Percentiles rank a stretch among this genome's conserved stretches.
Conservation (phyloP, 768 basidiomycete genomes). For the Russula sp. region DNA sequence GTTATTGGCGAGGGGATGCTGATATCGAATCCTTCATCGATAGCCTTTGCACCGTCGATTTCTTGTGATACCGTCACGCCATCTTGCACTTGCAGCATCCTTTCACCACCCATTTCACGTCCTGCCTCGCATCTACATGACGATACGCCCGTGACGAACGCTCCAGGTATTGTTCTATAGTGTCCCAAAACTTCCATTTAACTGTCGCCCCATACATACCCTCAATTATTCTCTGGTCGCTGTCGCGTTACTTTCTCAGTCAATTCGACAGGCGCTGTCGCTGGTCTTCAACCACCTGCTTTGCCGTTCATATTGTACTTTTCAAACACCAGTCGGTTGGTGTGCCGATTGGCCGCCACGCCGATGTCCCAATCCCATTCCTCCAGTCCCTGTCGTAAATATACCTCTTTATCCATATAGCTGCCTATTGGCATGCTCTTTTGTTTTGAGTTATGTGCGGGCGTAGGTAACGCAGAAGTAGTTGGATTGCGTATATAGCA, state of each 20-base stretch:
- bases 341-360: conserved; percentile 6
- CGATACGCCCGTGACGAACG: conserved; percentile 4
- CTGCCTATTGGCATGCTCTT: background rate
- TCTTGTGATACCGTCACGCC: conserved; percentile 12
- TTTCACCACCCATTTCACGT: background rate
- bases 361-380: background rate
- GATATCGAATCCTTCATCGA: background rate
- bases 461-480: background rate
- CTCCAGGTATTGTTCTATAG: conserved; percentile 5
- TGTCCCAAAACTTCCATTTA: conserved; percentile 6
- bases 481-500: background rate
- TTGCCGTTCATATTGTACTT: conserved; percentile 14
- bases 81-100: background rate
- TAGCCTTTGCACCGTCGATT: conserved; percentile 13
- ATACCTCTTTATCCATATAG: conserved; percentile 19
- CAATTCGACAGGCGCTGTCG: background rate
- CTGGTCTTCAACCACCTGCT: background rate
- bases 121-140: conserved; percentile 10
- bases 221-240: background rate
- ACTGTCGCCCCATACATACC: conserved; percentile 6
- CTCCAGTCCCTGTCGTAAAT: conserved; percentile 13
- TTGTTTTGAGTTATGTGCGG: background rate
- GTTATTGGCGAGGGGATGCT: background rate
- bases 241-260: conserved; percentile 2
- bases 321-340: conserved; percentile 1